A percentile compares a stretch with the other conserved stretches of the same genome.
These are phyloP conservation scores for Hibiscus trionum DNA, from an alignment of 345 rosid species.

Conservation along the genomic window DNA sequence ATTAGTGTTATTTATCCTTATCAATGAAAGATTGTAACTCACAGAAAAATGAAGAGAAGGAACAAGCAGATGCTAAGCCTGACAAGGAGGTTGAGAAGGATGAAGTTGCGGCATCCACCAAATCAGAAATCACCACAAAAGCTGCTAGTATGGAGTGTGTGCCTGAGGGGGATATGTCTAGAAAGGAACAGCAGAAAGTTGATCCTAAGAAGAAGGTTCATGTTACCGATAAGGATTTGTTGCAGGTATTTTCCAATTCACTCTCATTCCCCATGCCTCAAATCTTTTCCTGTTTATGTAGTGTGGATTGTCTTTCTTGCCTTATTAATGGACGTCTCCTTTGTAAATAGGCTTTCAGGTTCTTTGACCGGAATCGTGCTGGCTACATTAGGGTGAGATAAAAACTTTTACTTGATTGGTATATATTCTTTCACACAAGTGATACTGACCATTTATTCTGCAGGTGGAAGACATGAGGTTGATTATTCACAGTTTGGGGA, in stretches of 20 bases:
- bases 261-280: neutral
- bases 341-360: slow-evolving; percentile 74
- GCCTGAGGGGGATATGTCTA: slow-evolving; percentile 24
- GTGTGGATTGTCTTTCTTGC: neutral
- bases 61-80: slow-evolving; percentile 29
- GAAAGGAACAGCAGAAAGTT: slow-evolving; percentile 23
- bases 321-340: neutral
- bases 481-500: slow-evolving; percentile 84
- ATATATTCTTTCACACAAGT: neutral
- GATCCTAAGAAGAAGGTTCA: slow-evolving; percentile 30
- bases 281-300: neutral
- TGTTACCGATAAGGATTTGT: slow-evolving; percentile 57
- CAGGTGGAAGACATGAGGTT: slow-evolving; percentile 96
- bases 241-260: slow-evolving; percentile 45
- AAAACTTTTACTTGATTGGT: too few relatives aligned
- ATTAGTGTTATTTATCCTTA: neutral
- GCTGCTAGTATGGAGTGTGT: slow-evolving; percentile 29
- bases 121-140: slow-evolving; percentile 25
- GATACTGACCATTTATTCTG: neutral
- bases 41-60: slow-evolving; percentile 41
- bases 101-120: slow-evolving; percentile 20
- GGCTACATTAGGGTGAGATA: slow-evolving; percentile 73
- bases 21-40: neutral
- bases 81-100: slow-evolving; percentile 26
- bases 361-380: slow-evolving; percentile 76